phyloP scores from a whole-genome alignment of 2,329 filamentous ascomycete species.

The Trichoderma asperellum region DNA sequence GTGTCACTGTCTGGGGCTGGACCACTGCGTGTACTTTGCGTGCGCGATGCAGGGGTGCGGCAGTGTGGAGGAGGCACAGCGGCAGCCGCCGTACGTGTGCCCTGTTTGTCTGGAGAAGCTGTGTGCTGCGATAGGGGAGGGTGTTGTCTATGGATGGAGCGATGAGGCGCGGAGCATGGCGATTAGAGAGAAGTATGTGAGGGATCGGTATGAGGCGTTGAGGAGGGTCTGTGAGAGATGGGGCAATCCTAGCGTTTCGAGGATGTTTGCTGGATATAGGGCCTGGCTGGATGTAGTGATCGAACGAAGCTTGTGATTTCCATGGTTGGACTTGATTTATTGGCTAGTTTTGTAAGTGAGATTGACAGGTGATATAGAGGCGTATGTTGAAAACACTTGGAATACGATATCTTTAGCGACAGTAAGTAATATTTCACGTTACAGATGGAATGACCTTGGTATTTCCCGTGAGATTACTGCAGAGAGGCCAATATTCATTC shows the following conservation, averaged over 20 bases:
- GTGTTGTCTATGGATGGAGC: conserved; percentile 11
- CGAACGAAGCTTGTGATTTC: neutral
- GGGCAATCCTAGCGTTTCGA: neutral
- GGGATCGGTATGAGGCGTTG: conserved; percentile 24
- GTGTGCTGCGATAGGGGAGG: conserved; percentile 29
- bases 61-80: conserved; percentile 59
- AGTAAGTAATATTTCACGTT: neutral
- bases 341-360: neutral
- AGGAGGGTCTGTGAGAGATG: conserved; percentile 16
- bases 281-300: conserved; percentile 25
- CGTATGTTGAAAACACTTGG: neutral
- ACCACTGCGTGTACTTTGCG: conserved; percentile 67
- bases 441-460: neutral
- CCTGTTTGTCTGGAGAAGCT: conserved; percentile 63
- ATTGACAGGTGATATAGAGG: neutral
- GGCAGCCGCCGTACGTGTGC: conserved; percentile 67
- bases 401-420: neutral
- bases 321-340: neutral
- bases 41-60: conserved; percentile 67
- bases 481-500: neutral
- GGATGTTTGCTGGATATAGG: conserved; percentile 26
- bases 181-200: conserved; percentile 15
- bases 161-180: neutral
- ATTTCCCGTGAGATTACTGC: neutral
- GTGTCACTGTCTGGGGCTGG: conserved; percentile 69